Percentiles rank a stretch among this genome's conserved stretches.
Evolutionary conservation across 2,329 filamentous ascomycete species (phyloP).

Genomic region (Beauveria medogensis): DNA sequence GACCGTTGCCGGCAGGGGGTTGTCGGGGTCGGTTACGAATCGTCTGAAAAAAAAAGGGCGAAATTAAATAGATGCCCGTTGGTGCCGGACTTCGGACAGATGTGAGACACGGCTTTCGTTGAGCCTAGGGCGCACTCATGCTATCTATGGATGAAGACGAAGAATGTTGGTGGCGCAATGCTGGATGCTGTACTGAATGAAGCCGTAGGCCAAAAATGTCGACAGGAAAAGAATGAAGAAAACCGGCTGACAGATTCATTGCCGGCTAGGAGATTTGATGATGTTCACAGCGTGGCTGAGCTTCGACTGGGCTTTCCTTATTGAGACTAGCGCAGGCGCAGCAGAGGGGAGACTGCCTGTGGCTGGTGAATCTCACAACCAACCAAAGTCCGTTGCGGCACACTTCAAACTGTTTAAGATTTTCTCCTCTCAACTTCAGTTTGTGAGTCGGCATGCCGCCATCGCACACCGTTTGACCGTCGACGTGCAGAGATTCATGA

Average conservation of each 20-base stretch:
- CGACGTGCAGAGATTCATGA: too few species aligned
- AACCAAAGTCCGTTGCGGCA: too few species aligned
- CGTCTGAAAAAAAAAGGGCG: neutral
- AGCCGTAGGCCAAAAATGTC: neutral
- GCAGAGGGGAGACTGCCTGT: neutral
- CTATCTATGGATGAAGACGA: neutral
- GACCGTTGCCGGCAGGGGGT: neutral
- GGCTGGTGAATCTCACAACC: neutral
- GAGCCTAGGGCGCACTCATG: neutral
- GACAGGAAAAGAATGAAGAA: neutral
- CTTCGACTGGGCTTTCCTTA: neutral
- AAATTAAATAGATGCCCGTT: neutral
- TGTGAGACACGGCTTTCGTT: neutral
- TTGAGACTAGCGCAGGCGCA: neutral
- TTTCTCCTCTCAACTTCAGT: too few species aligned
- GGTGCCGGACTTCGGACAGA: neutral
- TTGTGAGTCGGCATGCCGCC: too few species aligned
- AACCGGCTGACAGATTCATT: neutral
- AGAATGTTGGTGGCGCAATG: neutral
- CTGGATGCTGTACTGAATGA: neutral
- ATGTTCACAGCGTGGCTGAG: conserved; percentile 6
- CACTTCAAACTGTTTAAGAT: too few species aligned
- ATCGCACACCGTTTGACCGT: too few species aligned
- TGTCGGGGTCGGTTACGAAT: neutral
- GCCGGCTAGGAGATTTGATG: conserved; percentile 4